These are phyloP conservation scores for Solanum hybrid DNA, from an alignment of 305 asterid species.

Conservation along the genomic window DNA sequence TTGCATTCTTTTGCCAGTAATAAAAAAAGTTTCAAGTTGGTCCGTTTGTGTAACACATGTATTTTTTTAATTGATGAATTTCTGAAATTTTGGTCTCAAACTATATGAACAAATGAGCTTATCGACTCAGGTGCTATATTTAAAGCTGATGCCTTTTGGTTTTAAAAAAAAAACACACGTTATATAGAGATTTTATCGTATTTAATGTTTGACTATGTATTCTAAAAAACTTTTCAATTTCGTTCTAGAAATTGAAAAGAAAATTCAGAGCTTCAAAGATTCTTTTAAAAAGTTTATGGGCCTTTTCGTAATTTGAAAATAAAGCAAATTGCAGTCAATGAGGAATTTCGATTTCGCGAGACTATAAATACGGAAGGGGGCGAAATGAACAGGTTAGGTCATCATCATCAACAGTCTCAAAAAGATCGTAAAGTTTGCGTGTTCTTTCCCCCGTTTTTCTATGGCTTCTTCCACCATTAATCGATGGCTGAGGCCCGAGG, in stretches of 20 bases:
- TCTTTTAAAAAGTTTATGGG: background rate
- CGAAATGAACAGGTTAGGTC: background rate
- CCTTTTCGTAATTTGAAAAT: background rate
- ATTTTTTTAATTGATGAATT: background rate
- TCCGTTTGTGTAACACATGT: background rate
- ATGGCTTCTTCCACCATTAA: conserved; percentile 62
- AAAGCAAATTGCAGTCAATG: background rate
- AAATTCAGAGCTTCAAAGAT: background rate
- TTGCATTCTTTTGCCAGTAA: background rate
- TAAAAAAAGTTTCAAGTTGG: background rate
- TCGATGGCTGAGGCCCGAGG: conserved; percentile 97
- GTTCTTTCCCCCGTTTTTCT: background rate
- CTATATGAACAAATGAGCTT: background rate
- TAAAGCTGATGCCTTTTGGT: background rate
- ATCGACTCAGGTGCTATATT: background rate
- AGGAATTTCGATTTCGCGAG: background rate
- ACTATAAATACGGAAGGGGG: background rate
- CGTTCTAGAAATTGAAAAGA: background rate
- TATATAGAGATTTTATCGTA: background rate
- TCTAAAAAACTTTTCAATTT: background rate
- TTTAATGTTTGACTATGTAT: background rate
- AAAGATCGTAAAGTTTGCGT: background rate
- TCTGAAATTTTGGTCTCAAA: conserved; percentile 1
- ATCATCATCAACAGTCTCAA: background rate
- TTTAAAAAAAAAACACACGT: background rate